Conservation (phyloP, 2,329 filamentous ascomycete genomes). For the Ramularia endophylla region DNA sequence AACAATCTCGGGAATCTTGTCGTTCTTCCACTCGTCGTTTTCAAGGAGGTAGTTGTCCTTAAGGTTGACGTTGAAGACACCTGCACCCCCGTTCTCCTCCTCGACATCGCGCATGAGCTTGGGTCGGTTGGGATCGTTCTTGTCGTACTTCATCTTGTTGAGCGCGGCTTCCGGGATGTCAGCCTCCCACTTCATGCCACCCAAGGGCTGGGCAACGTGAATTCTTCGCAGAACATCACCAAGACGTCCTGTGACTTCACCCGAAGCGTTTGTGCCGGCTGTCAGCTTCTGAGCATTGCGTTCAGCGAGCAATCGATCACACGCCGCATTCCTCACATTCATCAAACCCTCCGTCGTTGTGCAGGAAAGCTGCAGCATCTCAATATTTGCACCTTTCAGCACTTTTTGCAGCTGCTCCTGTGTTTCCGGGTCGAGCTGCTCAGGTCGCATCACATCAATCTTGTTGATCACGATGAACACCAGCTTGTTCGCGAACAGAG, state of each 20-base stretch:
- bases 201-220: constrained; percentile 91
- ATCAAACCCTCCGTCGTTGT: constrained; percentile 93
- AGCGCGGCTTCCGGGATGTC: constrained; percentile 85
- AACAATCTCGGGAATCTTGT: constrained; percentile 89
- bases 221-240: constrained; percentile 90
- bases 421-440: constrained; percentile 75
- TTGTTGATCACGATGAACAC: constrained; percentile 98
- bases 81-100: constrained; percentile 85
- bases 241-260: constrained; percentile 71
- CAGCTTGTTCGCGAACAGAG: constrained; percentile 93
- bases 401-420: constrained; percentile 73
- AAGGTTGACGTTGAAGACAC: constrained; percentile 92
- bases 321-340: constrained; percentile 89
- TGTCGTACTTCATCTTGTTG: constrained; percentile 81
- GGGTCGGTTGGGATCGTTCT: constrained; percentile 75
- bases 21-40: constrained; percentile 90
- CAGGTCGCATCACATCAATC: constrained; percentile 83
- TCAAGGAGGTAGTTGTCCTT: constrained; percentile 81
- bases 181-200: constrained; percentile 64
- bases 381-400: constrained; percentile 80
- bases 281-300: constrained; percentile 94
- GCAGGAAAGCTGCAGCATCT: constrained; percentile 89
- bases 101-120: constrained; percentile 81
- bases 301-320: constrained; percentile 86
- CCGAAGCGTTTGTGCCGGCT: constrained; percentile 70